Evolutionary conservation across 1,284 basidiomycete genomes (phyloP).

Genomic region (Leccinum subrobustum): DNA sequence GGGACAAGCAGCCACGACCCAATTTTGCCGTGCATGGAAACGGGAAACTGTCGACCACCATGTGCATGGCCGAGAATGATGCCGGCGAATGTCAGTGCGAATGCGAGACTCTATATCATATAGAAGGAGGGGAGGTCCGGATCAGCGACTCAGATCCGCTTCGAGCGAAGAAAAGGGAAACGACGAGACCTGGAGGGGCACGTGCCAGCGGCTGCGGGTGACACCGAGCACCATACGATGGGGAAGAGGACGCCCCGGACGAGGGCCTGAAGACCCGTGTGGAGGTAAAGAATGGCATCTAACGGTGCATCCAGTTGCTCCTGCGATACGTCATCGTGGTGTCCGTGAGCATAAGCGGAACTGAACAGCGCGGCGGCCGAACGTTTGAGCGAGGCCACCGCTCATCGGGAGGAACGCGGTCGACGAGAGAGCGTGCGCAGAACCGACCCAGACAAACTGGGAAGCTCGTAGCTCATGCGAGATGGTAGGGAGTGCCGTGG

Average conservation of each 20-base stretch:
- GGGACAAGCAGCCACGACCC: slow-evolving; percentile 70
- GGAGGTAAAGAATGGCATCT: slow-evolving; percentile 76
- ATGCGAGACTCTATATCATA: slow-evolving; percentile 53
- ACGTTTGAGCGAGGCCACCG: too few species aligned
- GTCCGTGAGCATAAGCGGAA: slow-evolving; percentile 47
- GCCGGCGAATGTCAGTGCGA: slow-evolving; percentile 68
- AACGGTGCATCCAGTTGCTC: slow-evolving; percentile 66
- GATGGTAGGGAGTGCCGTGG: too few species aligned
- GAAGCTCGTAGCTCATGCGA: too few species aligned
- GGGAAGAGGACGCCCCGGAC: slow-evolving; percentile 84
- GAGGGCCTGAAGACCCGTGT: slow-evolving; percentile 69
- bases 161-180: background rate
- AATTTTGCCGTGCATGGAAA: slow-evolving; percentile 68
- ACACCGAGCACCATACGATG: slow-evolving; percentile 51
- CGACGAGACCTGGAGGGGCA: slow-evolving; percentile 71
- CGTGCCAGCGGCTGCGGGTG: slow-evolving; percentile 79
- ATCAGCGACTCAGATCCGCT: background rate
- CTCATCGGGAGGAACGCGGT: too few species aligned
- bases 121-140: background rate
- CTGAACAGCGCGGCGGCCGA: too few species aligned
- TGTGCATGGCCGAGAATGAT: slow-evolving; percentile 80
- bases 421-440: too few species aligned
- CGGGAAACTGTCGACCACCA: slow-evolving; percentile 69
- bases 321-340: slow-evolving; percentile 58
- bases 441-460: too few species aligned